Conservation (phyloP, 257 asterid genomes). For the Scutellaria baicalensis region DNA sequence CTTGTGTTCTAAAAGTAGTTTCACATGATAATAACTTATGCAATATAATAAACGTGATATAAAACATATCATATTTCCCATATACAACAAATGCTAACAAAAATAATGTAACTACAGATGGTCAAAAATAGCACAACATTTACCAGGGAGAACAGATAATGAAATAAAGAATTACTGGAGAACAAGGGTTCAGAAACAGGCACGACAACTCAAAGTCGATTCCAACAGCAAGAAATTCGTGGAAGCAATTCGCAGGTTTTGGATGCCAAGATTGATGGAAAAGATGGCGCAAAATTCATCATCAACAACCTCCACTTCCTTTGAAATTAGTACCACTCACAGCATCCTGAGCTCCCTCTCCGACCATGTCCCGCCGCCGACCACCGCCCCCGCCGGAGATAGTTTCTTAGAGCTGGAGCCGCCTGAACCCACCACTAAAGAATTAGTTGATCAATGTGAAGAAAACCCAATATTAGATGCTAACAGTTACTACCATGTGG, state of each 20-base stretch:
- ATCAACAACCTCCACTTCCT: neutral
- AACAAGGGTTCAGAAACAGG: conserved; percentile 87
- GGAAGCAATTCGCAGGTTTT: conserved; percentile 49
- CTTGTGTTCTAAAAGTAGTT: too few relatives aligned
- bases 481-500: conserved; percentile 32
- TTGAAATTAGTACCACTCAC: too few relatives aligned
- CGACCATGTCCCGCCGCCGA: neutral
- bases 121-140: conserved; percentile 74
- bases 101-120: conserved; percentile 44
- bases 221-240: conserved; percentile 68
- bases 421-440: conserved; percentile 9
- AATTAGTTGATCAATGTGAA: neutral
- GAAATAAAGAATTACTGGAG: conserved; percentile 92
- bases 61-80: too few relatives aligned
- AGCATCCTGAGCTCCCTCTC: too few relatives aligned
- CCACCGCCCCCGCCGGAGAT: too few relatives aligned
- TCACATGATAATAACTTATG: too few relatives aligned
- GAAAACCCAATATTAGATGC: neutral
- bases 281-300: conserved; percentile 43
- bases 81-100: too few relatives aligned
- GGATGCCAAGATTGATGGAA: conserved; percentile 71
- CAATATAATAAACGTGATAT: neutral
- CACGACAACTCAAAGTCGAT: conserved; percentile 66
- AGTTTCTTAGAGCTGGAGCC: neutral
- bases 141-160: conserved; percentile 83